These are phyloP conservation scores for Agapanthus africanus DNA, from an alignment of 106 monocot genomes.

Conservation along the genomic window DNA sequence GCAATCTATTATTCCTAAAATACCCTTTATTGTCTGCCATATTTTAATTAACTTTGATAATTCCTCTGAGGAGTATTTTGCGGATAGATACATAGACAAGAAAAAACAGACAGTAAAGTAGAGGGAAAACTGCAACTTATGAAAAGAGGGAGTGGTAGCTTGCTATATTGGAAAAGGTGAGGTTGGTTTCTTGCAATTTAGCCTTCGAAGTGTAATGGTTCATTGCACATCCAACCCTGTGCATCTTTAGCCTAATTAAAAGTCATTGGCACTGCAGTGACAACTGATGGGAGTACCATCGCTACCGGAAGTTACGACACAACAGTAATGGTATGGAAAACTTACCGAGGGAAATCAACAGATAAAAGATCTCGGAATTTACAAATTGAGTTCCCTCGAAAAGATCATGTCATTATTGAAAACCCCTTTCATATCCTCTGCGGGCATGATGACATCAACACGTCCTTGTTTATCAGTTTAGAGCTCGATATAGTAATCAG, in stretches of 20 bases:
- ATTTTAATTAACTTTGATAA: too few species aligned
- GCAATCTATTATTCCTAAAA: too few species aligned
- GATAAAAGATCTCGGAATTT: constrained; percentile 55
- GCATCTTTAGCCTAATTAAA: not conserved
- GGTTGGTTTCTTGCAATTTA: too few species aligned
- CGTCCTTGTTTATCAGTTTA: constrained; percentile 75
- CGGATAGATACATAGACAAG: too few species aligned
- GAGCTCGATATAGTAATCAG: constrained; percentile 94
- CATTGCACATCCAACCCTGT: not conserved
- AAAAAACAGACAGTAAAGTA: too few species aligned
- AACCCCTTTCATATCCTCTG: constrained; percentile 86
- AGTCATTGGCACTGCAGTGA: constrained; percentile 42
- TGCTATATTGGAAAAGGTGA: too few species aligned
- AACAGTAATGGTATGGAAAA: constrained; percentile 94
- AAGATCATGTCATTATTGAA: constrained; percentile 57
- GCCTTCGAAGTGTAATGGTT: not conserved
- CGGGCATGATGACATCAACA: constrained; percentile 96
- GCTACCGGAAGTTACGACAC: constrained; percentile 98
- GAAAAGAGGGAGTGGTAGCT: too few species aligned
- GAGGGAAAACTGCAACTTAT: too few species aligned
- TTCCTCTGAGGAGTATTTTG: too few species aligned
- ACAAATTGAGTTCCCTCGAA: constrained; percentile 38
- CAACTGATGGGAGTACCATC: constrained; percentile 80
- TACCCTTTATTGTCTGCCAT: too few species aligned
- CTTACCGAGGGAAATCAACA: constrained; percentile 27